Evolutionary conservation across 1,284 basidiomycete genomes (phyloP), one percentile per base, ranked within the genome.

Genomic region (Serendipita sp.): DNA sequence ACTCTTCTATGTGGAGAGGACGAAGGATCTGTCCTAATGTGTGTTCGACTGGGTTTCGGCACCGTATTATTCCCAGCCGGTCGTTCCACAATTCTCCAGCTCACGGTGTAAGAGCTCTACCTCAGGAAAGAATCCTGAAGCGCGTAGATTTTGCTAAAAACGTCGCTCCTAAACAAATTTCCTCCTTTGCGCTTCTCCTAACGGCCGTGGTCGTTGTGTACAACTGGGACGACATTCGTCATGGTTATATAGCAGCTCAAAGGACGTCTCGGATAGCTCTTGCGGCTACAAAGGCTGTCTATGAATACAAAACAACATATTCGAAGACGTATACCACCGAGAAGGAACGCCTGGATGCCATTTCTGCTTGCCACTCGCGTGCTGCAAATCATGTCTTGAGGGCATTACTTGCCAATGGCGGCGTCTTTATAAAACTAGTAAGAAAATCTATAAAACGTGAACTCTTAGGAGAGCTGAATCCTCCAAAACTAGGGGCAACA

Each of bases 391-490:
- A 30, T 12, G 34, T 35, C 34, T 60, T 63, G 34, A 22, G 38
- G 17, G 62, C 49, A 5, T 41, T 63, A 38, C 53, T 50, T 92
- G 89, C 17, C 45, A 50, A 49, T 17, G n/a, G 44, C 78, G 91
- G 92, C 13, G 83, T 95, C 43, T 96, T 93, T 72, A 93, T 96
- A 72, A 96, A 96, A 72, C 74, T 94, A 65, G 72, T 67, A 60
- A 53, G 64, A 61, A 8, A 29, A 41, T 41, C 13, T 41, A 5
- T 41, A 41, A 41, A 6, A 5, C 38, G 6, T 41, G 13, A 6
- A 5, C 13, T 41, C 13, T 41, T 41, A 41, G 38, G 13, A 13
- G 38, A 41, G 38, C 13, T 41, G 38, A 41, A 41, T 6, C 6
- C 38, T 41, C 38, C 38, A 41, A 41, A 41, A 41, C 38, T 41